phyloP scores from a whole-genome alignment of 169 alveolate species.

The Theileria sp. region DNA sequence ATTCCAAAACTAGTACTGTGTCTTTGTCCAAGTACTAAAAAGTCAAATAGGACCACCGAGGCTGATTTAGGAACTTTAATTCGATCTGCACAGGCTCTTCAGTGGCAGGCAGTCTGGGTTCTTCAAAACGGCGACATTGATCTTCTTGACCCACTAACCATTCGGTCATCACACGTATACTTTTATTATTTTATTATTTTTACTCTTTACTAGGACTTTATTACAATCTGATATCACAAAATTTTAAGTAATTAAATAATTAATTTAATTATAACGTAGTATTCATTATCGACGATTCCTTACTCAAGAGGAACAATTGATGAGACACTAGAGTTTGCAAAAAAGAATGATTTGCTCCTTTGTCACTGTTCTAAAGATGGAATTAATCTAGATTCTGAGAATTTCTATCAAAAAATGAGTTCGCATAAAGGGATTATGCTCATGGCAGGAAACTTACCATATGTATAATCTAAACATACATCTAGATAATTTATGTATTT shows the following conservation, averaged over 20 bases:
- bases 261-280: slow-evolving; percentile 11
- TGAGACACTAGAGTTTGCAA: slow-evolving; percentile 51
- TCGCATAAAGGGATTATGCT: slow-evolving; percentile 54
- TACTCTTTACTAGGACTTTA: neutral
- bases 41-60: slow-evolving; percentile 15
- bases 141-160: slow-evolving; percentile 62
- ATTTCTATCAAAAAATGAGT: slow-evolving; percentile 7
- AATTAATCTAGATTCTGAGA: slow-evolving; percentile 27
- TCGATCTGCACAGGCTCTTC: slow-evolving; percentile 67
- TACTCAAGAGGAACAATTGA: slow-evolving; percentile 34
- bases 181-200: neutral
- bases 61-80: slow-evolving; percentile 41
- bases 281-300: slow-evolving; percentile 60
- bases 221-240: neutral
- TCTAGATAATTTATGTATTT: neutral
- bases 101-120: slow-evolving; percentile 67
- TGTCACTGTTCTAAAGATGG: slow-evolving; percentile 47
- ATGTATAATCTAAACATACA: neutral
- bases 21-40: slow-evolving; percentile 47
- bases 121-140: slow-evolving; percentile 54
- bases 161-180: slow-evolving; percentile 62
- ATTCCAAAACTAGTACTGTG: slow-evolving; percentile 51
- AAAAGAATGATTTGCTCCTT: slow-evolving; percentile 36
- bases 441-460: slow-evolving; percentile 50
- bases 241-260: neutral